Evolutionary conservation across 192 early-diverging fungal genomes (phyloP).

Genomic region (Spizellomyces punctatus): DNA sequence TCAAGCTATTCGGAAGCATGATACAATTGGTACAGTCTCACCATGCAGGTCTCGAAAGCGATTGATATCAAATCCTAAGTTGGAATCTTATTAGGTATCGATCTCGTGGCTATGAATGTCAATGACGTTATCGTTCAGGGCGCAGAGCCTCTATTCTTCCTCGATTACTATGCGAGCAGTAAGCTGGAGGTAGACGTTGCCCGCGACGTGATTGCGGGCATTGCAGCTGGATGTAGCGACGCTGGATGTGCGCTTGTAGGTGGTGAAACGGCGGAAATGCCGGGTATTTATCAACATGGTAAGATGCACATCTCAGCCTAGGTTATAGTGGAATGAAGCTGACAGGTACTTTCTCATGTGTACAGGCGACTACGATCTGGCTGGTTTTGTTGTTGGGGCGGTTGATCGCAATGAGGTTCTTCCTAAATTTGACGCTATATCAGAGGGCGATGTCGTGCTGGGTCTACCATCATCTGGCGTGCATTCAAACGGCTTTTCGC

Average conservation of each 20-base stretch:
- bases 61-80: not conserved
- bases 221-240: constrained; percentile 89
- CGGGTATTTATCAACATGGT: constrained; percentile 85
- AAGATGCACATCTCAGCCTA: constrained; percentile 43
- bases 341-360: no score
- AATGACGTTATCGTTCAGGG: constrained; percentile 99
- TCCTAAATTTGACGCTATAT: constrained; percentile 77
- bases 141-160: constrained; percentile 97
- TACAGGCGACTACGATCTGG: constrained; percentile 72
- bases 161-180: constrained; percentile 97
- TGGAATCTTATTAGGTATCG: constrained; percentile 68
- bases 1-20: constrained; percentile 79
- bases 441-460: constrained; percentile 80
- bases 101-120: constrained; percentile 99
- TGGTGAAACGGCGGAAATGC: constrained; percentile 99
- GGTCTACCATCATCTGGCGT: constrained; percentile 95
- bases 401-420: constrained; percentile 89
- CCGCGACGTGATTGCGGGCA: constrained; percentile 87
- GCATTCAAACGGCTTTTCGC: constrained; percentile 99
- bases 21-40: constrained; percentile 70
- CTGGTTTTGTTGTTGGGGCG: constrained; percentile 96
- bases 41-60: constrained; percentile 32
- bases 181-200: constrained; percentile 92
- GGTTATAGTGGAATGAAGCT: no score
- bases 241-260: constrained; percentile 94